Conservation (phyloP, 352 stramenopile genomes). For the Paralagenidium karlingii region DNA sequence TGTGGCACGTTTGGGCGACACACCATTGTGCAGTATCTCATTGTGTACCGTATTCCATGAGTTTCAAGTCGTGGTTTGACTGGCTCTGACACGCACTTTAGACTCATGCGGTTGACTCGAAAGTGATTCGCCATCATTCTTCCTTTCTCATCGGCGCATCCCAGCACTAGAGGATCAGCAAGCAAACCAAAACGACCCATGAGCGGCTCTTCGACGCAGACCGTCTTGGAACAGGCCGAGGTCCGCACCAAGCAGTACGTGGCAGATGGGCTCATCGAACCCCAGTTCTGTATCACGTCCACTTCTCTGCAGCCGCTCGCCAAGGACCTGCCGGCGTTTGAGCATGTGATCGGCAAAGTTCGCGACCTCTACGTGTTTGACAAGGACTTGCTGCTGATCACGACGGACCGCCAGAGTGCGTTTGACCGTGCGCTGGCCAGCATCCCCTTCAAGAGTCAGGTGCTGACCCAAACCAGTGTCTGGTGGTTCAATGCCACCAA, state of each 20-base stretch:
- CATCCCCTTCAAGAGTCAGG: constrained; percentile 96
- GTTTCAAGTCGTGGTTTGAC: too few relatives aligned
- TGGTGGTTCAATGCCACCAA: constrained; percentile 95
- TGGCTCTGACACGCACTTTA: too few relatives aligned
- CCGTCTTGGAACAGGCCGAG: constrained; percentile 29
- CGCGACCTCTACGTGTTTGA: constrained; percentile 87
- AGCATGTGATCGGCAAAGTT: constrained; percentile 78
- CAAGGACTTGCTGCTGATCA: constrained; percentile 90
- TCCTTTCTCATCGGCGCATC: neutral
- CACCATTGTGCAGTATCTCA: too few relatives aligned
- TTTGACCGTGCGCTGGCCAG: constrained; percentile 95
- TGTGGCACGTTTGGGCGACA: too few relatives aligned
- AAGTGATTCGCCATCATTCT: neutral
- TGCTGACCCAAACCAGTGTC: constrained; percentile 93
- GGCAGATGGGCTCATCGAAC: constrained; percentile 39
- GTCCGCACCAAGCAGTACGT: constrained; percentile 59
- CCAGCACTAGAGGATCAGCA: neutral
- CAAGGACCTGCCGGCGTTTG: constrained; percentile 22
- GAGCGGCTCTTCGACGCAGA: constrained; percentile 41
- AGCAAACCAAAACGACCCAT: neutral
- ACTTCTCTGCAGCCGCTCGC: constrained; percentile 39
- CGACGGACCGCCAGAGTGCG: constrained; percentile 97
- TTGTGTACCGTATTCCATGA: too few relatives aligned
- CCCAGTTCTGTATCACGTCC: constrained; percentile 19
- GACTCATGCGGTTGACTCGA: too few relatives aligned